A percentile compares a stretch with the other conserved stretches of the same genome.
Evolutionary conservation across 2,329 filamentous ascomycete species (phyloP).

Genomic region (Aspergillus amoenus): DNA sequence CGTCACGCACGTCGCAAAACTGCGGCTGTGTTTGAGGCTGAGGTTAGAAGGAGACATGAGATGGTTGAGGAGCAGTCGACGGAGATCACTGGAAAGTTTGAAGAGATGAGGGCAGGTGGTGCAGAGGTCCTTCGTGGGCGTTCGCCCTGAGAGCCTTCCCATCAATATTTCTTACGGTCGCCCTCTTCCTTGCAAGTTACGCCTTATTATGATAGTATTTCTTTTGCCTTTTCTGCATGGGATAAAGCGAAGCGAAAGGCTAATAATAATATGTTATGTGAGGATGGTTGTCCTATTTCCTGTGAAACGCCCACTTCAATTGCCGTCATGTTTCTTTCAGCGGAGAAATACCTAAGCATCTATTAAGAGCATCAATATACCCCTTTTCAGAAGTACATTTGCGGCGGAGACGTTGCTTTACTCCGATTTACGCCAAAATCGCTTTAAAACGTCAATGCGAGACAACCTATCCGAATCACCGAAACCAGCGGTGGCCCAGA

Average conservation of each 20-base stretch:
- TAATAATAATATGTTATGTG: neutral
- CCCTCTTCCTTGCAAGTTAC: neutral
- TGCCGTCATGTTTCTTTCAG: neutral
- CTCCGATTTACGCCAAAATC: slow-evolving; percentile 12
- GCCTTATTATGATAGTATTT: neutral
- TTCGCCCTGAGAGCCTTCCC: slow-evolving; percentile 20
- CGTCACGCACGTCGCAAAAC: slow-evolving; percentile 55
- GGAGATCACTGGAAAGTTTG: slow-evolving; percentile 51
- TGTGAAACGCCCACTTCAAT: neutral
- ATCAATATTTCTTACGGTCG: neutral
- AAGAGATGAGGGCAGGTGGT: slow-evolving; percentile 56
- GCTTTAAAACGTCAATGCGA: neutral
- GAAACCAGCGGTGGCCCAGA: slow-evolving; percentile 21
- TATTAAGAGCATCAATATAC: slow-evolving; percentile 14
- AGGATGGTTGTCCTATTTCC: neutral
- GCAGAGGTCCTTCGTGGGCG: slow-evolving; percentile 51
- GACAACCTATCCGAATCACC: slow-evolving; percentile 5
- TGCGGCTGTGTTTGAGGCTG: slow-evolving; percentile 54
- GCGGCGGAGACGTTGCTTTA: neutral
- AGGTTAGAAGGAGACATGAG: slow-evolving; percentile 55
- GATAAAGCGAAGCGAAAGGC: neutral
- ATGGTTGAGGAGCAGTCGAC: slow-evolving; percentile 50
- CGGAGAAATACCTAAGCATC: neutral
- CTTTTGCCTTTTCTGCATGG: neutral
- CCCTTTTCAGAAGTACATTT: neutral